These are phyloP conservation scores for Iris pallida DNA, from an alignment of 116 monocot species.

Conservation along the genomic window DNA sequence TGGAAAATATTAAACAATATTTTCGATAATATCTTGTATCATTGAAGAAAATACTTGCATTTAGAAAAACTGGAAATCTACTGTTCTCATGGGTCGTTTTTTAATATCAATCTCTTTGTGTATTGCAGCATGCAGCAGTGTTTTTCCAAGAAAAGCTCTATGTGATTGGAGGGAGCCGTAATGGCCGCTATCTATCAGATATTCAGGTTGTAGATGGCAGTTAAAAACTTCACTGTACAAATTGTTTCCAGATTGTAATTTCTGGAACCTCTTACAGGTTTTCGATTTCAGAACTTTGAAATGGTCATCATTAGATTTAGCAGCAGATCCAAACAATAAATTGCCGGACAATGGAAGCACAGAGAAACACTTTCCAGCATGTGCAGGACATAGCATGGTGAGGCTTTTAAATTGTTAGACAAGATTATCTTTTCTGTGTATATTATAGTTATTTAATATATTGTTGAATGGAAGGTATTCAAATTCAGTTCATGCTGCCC, in stretches of 20 bases:
- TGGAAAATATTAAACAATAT: no score
- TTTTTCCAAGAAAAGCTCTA: constrained; percentile 66
- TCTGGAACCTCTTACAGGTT: constrained; percentile 36
- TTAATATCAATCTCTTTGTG: no score
- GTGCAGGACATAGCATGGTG: constrained; percentile 73
- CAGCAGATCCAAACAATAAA: constrained; percentile 18
- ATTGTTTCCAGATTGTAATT: constrained; percentile 1
- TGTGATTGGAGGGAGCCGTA: constrained; percentile 74
- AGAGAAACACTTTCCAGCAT: constrained; percentile 44
- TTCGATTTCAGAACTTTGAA: constrained; percentile 66
- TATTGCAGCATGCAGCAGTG: constrained; percentile 69
- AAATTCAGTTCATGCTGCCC: neutral
- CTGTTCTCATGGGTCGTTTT: no score
- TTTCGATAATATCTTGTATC: no score
- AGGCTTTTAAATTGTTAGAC: constrained; percentile 7
- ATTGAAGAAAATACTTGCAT: no score
- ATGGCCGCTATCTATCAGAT: constrained; percentile 81
- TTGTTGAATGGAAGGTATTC: no score
- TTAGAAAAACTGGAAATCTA: no score
- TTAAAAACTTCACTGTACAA: constrained; percentile 3
- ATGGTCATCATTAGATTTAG: constrained; percentile 48
- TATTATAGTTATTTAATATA: neutral
- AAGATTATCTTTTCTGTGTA: neutral
- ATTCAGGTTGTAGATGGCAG: constrained; percentile 47
- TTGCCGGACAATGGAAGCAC: constrained; percentile 13